These are phyloP conservation scores for Kitagawia praeruptora DNA, from an alignment of 129 eudicot genomes.

Conservation along the genomic window DNA sequence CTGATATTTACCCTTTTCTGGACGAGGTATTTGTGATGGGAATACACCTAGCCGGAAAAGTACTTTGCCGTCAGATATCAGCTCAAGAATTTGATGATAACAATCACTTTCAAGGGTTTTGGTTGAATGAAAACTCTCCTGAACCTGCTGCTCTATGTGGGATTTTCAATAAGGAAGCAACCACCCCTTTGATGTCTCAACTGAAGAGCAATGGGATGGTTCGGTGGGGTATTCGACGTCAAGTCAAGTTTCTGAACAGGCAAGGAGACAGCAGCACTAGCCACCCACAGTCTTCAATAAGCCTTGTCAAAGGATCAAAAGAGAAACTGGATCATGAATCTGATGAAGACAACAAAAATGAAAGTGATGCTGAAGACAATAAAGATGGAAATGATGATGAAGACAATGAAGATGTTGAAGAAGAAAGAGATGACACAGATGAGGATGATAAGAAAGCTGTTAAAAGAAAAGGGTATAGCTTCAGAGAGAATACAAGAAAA, in stretches of 20 bases:
- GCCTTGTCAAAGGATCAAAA: slow-evolving; percentile 37
- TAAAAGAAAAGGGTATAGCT: slow-evolving; percentile 35
- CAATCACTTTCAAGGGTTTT: slow-evolving; percentile 47
- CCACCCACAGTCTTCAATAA: slow-evolving; percentile 43
- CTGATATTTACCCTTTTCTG: slow-evolving; percentile 57
- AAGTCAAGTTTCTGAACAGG: slow-evolving; percentile 51
- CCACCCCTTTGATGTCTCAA: slow-evolving; percentile 27
- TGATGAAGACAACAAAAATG: slow-evolving; percentile 11
- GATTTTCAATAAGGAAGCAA: slow-evolving; percentile 24
- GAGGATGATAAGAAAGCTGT: slow-evolving; percentile 16
- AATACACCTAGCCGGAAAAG: slow-evolving; percentile 48
- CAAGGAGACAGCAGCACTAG: slow-evolving; percentile 29
- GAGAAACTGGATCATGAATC: slow-evolving; percentile 9
- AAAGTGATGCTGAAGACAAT: not conserved
- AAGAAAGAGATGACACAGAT: slow-evolving; percentile 22
- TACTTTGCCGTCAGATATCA: slow-evolving; percentile 55
- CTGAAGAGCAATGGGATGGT: slow-evolving; percentile 44
- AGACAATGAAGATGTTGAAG: slow-evolving; percentile 17
- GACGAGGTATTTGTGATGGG: slow-evolving; percentile 91
- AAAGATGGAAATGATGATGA: slow-evolving; percentile 15
- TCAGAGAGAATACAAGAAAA: slow-evolving; percentile 27
- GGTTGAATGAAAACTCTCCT: slow-evolving; percentile 33
- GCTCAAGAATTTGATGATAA: slow-evolving; percentile 49
- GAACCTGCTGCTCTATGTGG: slow-evolving; percentile 4
- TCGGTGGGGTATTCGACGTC: slow-evolving; percentile 67